A percentile compares a stretch with the other conserved stretches of the same genome.
Evolutionary conservation across 73 alveolate genomes (phyloP).

Genomic region (Symbiodinium natans): DNA sequence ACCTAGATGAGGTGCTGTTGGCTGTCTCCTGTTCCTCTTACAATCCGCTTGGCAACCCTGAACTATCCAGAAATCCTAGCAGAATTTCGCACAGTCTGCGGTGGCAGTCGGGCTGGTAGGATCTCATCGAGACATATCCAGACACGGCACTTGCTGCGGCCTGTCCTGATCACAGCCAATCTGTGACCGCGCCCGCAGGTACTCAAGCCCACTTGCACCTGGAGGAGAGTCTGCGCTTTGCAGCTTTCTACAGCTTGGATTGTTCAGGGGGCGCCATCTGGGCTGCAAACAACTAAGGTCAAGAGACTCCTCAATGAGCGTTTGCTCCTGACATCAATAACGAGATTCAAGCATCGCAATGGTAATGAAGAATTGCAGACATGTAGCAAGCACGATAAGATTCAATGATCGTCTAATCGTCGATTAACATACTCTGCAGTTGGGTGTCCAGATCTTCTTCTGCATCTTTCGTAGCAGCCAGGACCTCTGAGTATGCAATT

Average conservation of each 20-base stretch:
- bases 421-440: too few relatives aligned
- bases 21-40: neutral
- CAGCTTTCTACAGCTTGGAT: too few relatives aligned
- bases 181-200: conserved; percentile 91
- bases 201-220: conserved; percentile 90
- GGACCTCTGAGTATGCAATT: neutral
- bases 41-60: too few relatives aligned
- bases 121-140: too few relatives aligned
- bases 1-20: neutral
- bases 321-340: conserved; percentile 46
- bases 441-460: conserved; percentile 59
- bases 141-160: too few relatives aligned
- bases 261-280: neutral
- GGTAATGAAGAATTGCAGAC: neutral
- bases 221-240: too few relatives aligned
- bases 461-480: conserved; percentile 59
- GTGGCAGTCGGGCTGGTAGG: too few relatives aligned
- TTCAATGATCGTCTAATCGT: too few relatives aligned
- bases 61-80: too few relatives aligned
- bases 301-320: conserved; percentile 73
- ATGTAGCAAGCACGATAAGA: neutral
- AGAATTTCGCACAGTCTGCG: too few relatives aligned
- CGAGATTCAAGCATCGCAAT: neutral
- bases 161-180: conserved; percentile 88
- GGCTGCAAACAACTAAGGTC: conserved; percentile 74